These are phyloP conservation scores for Cantharellus cinnabarinus DNA, from an alignment of 768 basidiomycete genomes.

Conservation along the genomic window DNA sequence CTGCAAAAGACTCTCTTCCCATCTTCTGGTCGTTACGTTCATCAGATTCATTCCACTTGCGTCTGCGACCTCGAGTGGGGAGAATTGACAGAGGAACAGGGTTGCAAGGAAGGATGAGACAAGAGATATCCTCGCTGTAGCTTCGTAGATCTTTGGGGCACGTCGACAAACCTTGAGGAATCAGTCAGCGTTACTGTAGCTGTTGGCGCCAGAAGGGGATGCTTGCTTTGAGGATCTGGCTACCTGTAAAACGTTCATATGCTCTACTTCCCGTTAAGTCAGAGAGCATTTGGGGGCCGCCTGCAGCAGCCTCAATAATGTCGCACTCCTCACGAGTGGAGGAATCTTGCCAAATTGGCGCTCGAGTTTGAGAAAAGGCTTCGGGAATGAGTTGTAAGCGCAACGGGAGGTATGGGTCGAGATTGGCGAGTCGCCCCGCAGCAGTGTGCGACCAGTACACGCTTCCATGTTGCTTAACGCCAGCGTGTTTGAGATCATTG, in stretches of 20 bases:
- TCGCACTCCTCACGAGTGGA: slow-evolving; percentile 60
- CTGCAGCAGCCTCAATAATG: slow-evolving; percentile 41
- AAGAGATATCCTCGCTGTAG: slow-evolving; percentile 48
- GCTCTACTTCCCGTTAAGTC: slow-evolving; percentile 65
- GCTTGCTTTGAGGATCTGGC: slow-evolving; percentile 54
- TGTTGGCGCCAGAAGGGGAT: not conserved
- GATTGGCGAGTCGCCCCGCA: slow-evolving; percentile 27
- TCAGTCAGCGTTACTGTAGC: not conserved
- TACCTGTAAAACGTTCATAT: slow-evolving; percentile 75
- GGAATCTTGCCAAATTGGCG: slow-evolving; percentile 86
- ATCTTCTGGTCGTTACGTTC: slow-evolving; percentile 51
- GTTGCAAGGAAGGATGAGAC: slow-evolving; percentile 72
- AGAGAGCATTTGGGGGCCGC: slow-evolving; percentile 51
- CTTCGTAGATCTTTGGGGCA: slow-evolving; percentile 25
- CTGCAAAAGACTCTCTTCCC: slow-evolving; percentile 47
- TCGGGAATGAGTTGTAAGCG: slow-evolving; percentile 33
- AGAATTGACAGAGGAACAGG: slow-evolving; percentile 55
- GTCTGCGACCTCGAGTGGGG: slow-evolving; percentile 71
- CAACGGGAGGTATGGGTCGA: slow-evolving; percentile 32
- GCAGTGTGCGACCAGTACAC: slow-evolving; percentile 58
- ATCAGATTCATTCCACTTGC: slow-evolving; percentile 84
- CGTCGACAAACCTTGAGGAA: slow-evolving; percentile 32
- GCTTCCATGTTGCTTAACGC: slow-evolving; percentile 62
- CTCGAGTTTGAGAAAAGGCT: slow-evolving; percentile 46
- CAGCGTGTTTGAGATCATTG: no score